Evolutionary conservation across 139 green algal genomes (phyloP), one percentile per base, ranked within the genome.

Genomic region (Chlamydomonas sphaeroides): DNA sequence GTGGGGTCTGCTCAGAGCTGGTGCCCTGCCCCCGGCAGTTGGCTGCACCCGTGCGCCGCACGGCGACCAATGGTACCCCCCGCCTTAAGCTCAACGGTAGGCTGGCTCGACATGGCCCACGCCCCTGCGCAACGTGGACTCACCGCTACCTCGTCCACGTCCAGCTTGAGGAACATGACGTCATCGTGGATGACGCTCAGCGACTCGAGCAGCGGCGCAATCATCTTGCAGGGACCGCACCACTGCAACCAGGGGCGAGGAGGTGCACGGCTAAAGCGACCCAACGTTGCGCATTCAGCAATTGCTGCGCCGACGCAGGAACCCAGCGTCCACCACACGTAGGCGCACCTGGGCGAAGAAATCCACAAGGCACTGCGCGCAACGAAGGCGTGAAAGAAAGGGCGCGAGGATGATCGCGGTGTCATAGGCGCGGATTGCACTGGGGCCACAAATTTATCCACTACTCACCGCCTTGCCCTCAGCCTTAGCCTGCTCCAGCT

Each of bases 151-250:
- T 90, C 88, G 67, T 97, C 93, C 15, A 97, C 94, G 75, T 97
- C 92, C 8, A 97, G 85, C 85, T 97, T 96, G 17, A 97, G 78
- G 86, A 97, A 97, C 15, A 88, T 39, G 3, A 93, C 48, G 51
- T 71, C 73, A 6, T 56, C 56, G 18, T 76, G 48, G 25, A 32
- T 8, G 23, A 86, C 80, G 30, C 73, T 80, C n/a, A 97, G 76
- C 65, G 94, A 53, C 59, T 87, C 91, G 49, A 94, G 97, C 33
- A 88, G 68, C n/a, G 94, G 93, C 1, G 77, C 86, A 69, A 97
- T 97, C 84, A 91, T 91, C 66, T 93, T 89, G 91, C 94, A 98
- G 30, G 94, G 94, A 0, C 94, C 94, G 80, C 94, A 98, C 94
- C 86, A 84, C 77, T 84, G 75, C 41, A 20, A 42, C 28, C n/a